Evolutionary conservation across 805 yeast species (phyloP), one percentile per base, ranked within the genome.

Genomic region (Starmerella davenportii): DNA sequence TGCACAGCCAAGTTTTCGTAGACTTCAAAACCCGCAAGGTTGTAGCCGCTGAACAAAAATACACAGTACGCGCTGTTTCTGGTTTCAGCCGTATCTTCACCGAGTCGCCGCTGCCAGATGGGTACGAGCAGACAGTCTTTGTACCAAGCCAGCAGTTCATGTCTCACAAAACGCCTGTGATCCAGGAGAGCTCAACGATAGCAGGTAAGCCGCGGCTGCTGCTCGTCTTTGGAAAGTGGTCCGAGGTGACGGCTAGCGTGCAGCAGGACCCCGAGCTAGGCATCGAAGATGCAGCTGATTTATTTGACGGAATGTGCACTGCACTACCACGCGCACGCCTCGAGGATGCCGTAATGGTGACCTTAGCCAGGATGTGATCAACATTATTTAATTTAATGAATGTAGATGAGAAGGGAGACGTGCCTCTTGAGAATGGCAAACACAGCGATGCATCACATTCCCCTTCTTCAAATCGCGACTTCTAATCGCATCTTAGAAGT

Each of bases 1-100:
- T 72, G 0, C 73, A 79, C 48, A 81, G 77, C 14, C 63, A 93
- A 46, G 93, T 85, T 8, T 80, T 92, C 0, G 80, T 85, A 2
- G 81, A 85, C 50, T 45, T 73, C 8, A 61, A 70, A 34, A 68
- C 68, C 9, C 67, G 65, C 37, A 68, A 66, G 38, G 70, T 81
- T 11, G 90, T 80, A 0, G 70, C 81, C 1, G 61, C 58, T 19
- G 33, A 38, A 1, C 58, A 61, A 11, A 93, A 93, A 0, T 84
- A 77, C 54, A 69, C 68, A 41, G 85, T 84, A 1, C 62, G 95
- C 40, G 59, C 76, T 9, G 80, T 79, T 2, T 62, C 64, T 38
- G 52, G 61, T 4, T 73, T 82, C 50, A 68, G 72, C 31, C 60
- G 72, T 4, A 56, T 84, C 0, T 84, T 80, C 57, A 75, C 90